phyloP scores from a whole-genome alignment of 2,329 filamentous ascomycete genomes.

The Cladosporium sp. region DNA sequence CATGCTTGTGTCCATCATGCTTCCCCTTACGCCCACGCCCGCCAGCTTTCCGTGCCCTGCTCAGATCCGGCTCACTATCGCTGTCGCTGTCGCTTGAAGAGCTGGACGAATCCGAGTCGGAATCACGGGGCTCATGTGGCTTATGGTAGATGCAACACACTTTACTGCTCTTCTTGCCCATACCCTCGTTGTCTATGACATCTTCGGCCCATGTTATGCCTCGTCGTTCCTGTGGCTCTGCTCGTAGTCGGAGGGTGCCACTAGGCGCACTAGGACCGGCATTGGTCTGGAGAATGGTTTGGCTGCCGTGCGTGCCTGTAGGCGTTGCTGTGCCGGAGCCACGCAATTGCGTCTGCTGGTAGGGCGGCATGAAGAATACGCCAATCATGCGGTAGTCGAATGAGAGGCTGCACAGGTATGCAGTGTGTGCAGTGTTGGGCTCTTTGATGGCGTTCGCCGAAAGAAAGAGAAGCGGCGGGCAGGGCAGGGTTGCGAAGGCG shows the following conservation, averaged over 20 bases:
- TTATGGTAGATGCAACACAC: constrained; percentile 99
- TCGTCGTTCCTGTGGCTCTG: constrained; percentile 42
- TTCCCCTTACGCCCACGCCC: constrained; percentile 32
- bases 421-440: not conserved
- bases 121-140: constrained; percentile 75
- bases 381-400: not conserved
- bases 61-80: constrained; percentile 53
- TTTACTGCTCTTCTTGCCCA: constrained; percentile 93
- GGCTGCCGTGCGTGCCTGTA: constrained; percentile 26
- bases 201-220: constrained; percentile 89
- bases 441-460: not conserved
- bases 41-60: constrained; percentile 40
- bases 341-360: constrained; percentile 12
- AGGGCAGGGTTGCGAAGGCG: too few relatives aligned
- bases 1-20: constrained; percentile 36
- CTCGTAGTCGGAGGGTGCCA: constrained; percentile 36
- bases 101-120: constrained; percentile 60
- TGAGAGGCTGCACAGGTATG: not conserved
- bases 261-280: constrained; percentile 23
- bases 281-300: constrained; percentile 28
- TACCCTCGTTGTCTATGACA: constrained; percentile 90
- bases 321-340: constrained; percentile 22
- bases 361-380: not conserved
- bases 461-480: not conserved
- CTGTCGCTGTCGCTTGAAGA: constrained; percentile 51